These are phyloP conservation scores for Botrytis elliptica DNA, from an alignment of 2,329 filamentous ascomycete genomes.

Conservation along the genomic window DNA sequence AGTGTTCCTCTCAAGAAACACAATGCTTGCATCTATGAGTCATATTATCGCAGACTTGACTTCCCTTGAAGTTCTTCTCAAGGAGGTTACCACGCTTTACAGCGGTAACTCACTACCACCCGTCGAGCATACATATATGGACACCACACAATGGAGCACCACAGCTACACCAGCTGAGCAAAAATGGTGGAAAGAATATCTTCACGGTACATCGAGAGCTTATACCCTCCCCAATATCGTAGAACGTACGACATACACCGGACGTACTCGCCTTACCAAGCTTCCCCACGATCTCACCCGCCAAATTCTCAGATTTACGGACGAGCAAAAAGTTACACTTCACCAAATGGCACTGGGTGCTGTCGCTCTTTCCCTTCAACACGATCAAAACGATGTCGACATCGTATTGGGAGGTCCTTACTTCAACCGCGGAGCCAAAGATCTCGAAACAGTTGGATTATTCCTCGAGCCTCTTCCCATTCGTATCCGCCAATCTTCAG, in stretches of 20 bases:
- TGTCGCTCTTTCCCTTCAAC: constrained; percentile 12
- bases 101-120: constrained; percentile 14
- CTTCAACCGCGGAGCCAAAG: constrained; percentile 34
- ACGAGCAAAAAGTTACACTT: constrained; percentile 13
- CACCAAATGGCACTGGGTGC: constrained; percentile 24
- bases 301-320: not conserved
- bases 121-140: constrained; percentile 14
- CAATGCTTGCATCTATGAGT: constrained; percentile 33
- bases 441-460: constrained; percentile 29
- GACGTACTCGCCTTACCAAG: not conserved
- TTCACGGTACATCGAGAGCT: not conserved
- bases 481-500: not conserved
- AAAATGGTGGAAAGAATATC: constrained; percentile 18
- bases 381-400: constrained; percentile 24
- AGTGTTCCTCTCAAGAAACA: constrained; percentile 31
- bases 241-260: constrained; percentile 1
- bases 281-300: not conserved
- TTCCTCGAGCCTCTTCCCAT: constrained; percentile 21
- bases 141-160: constrained; percentile 9
- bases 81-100: constrained; percentile 34
- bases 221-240: not conserved
- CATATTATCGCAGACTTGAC: constrained; percentile 42
- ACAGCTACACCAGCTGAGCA: not conserved
- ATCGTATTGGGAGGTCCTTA: constrained; percentile 37
- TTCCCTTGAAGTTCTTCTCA: constrained; percentile 35